These are phyloP conservation scores for Pelargonium myrrhifolium DNA, from an alignment of 441 rosid species.

Conservation along the genomic window DNA sequence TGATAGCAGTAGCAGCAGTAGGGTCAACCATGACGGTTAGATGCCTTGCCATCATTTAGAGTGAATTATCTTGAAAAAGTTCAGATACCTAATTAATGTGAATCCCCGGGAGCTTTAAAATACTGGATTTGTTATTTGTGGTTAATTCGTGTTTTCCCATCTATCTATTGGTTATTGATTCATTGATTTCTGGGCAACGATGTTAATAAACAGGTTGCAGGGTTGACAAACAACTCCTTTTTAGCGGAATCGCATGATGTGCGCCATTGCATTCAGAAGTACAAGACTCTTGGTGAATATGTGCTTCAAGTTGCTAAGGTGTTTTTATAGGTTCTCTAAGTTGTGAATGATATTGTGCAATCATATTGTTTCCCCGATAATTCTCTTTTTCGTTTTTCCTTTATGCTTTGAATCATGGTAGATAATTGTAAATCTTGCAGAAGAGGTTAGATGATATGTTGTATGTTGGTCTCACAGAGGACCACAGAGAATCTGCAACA, in stretches of 20 bases:
- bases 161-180: slow-evolving; percentile 1
- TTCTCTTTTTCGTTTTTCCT: slow-evolving; percentile 9
- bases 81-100: background rate
- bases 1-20: too few species aligned
- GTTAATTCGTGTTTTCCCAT: background rate
- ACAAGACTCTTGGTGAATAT: slow-evolving; percentile 57
- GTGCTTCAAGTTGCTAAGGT: slow-evolving; percentile 95
- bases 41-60: background rate
- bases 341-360: slow-evolving; percentile 11
- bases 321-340: slow-evolving; percentile 19
- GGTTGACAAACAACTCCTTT: slow-evolving; percentile 87
- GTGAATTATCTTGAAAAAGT: background rate
- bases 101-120: background rate
- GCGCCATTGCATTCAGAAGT: slow-evolving; percentile 75
- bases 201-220: slow-evolving; percentile 62
- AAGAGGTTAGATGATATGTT: slow-evolving; percentile 87
- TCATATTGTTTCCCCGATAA: slow-evolving; percentile 19
- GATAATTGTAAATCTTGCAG: slow-evolving; percentile 61
- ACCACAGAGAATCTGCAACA: slow-evolving; percentile 88
- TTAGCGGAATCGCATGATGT: slow-evolving; percentile 67
- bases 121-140: background rate
- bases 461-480: slow-evolving; percentile 94
- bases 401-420: slow-evolving; percentile 37
- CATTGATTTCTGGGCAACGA: slow-evolving; percentile 5
- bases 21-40: background rate